These are phyloP conservation scores for Pichia sp. DNA, from an alignment of 1,139 yeast species.

Conservation along the genomic window DNA sequence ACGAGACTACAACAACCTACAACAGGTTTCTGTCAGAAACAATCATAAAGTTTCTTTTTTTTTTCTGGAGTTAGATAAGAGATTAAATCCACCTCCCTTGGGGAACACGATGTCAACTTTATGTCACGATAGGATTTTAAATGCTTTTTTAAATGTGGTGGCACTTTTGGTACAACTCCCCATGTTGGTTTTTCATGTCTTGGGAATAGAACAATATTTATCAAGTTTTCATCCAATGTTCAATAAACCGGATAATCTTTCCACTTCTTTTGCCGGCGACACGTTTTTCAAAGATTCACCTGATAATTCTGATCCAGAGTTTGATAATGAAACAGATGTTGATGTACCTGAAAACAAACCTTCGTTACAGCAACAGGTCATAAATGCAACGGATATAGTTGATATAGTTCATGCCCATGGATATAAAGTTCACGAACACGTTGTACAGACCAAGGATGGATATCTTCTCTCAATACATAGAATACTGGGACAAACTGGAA, in stretches of 20 bases:
- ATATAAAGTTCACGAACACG: slow-evolving; percentile 64
- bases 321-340: background rate
- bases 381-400: slow-evolving; percentile 46
- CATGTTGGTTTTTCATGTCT: slow-evolving; percentile 17
- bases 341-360: background rate
- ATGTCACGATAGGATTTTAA: background rate
- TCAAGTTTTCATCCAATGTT: slow-evolving; percentile 15
- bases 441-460: slow-evolving; percentile 47
- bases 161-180: slow-evolving; percentile 21
- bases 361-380: slow-evolving; percentile 18
- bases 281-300: background rate
- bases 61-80: too few species aligned
- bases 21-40: too few species aligned
- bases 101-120: background rate
- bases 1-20: too few species aligned
- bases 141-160: slow-evolving; percentile 9
- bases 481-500: slow-evolving; percentile 17
- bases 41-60: too few species aligned
- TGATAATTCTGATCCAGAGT: background rate
- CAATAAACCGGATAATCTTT: slow-evolving; percentile 21
- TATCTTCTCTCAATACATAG: slow-evolving; percentile 40
- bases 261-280: slow-evolving; percentile 4
- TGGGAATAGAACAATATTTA: slow-evolving; percentile 20
- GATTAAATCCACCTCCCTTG: too few species aligned
- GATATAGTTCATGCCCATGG: slow-evolving; percentile 62